These are phyloP conservation scores for Helicocarpus griseus DNA, from an alignment of 2,329 filamentous ascomycete species.

Conservation along the genomic window DNA sequence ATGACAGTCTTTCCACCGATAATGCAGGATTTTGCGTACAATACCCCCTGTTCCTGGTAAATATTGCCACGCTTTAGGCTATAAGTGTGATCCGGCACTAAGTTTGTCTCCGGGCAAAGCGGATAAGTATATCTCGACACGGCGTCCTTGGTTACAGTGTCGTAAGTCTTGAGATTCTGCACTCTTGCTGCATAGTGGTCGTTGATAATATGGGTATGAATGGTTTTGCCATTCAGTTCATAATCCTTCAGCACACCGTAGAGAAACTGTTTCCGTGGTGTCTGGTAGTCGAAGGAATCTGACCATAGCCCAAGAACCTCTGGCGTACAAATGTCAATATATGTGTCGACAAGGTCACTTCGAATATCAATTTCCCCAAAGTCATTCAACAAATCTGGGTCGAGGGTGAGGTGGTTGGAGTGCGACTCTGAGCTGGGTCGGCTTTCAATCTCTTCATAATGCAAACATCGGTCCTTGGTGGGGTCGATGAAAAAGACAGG, in stretches of 20 bases:
- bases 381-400: constrained; percentile 66
- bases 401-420: constrained; percentile 51
- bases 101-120: constrained; percentile 78
- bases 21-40: constrained; percentile 60
- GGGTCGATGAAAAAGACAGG: constrained; percentile 83
- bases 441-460: constrained; percentile 85
- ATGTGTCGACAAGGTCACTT: constrained; percentile 82
- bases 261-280: constrained; percentile 77
- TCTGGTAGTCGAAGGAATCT: constrained; percentile 94
- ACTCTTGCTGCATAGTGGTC: constrained; percentile 81
- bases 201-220: constrained; percentile 77
- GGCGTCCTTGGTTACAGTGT: constrained; percentile 79
- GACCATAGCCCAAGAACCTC: constrained; percentile 93
- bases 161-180: constrained; percentile 78
- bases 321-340: constrained; percentile 94
- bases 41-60: constrained; percentile 70
- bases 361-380: constrained; percentile 71
- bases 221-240: constrained; percentile 93
- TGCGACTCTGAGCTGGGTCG: constrained; percentile 18
- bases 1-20: constrained; percentile 63
- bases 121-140: constrained; percentile 80
- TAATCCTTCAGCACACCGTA: constrained; percentile 93
- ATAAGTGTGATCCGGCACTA: constrained; percentile 69
- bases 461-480: constrained; percentile 68
- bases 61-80: constrained; percentile 58